phyloP scores from a whole-genome alignment of 1,284 basidiomycete species.

The Malassezia psittaci region DNA sequence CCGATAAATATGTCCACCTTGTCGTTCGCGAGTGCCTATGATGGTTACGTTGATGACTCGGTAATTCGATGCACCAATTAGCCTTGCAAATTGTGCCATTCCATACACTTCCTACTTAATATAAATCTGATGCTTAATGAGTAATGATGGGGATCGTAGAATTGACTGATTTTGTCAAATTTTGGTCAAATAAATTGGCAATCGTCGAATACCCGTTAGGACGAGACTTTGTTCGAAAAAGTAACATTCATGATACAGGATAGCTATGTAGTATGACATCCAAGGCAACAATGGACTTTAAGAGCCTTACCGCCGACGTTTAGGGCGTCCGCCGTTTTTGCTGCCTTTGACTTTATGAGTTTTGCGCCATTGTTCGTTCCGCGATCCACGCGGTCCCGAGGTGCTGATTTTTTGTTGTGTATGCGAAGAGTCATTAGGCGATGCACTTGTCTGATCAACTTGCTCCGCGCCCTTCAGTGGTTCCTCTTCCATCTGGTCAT shows the following conservation, averaged over 20 bases:
- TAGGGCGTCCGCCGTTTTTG: conserved; percentile 32
- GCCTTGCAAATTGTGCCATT: background rate
- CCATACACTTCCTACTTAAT: background rate
- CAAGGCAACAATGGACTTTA: background rate
- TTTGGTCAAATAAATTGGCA: no score
- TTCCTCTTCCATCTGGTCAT: conserved; percentile 48
- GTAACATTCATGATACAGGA: no score
- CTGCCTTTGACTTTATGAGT: conserved; percentile 23
- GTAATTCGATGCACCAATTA: conserved; percentile 27
- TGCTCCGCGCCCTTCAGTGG: conserved; percentile 11
- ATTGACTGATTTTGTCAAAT: no score
- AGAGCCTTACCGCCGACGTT: conserved; percentile 27
- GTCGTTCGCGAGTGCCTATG: conserved; percentile 15
- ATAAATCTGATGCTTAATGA: no score
- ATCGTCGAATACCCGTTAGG: no score
- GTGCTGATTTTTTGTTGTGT: conserved; percentile 28
- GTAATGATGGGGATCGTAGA: no score
- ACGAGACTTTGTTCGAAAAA: no score
- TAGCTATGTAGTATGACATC: no score
- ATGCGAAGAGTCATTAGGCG: conserved; percentile 1
- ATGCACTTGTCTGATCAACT: background rate
- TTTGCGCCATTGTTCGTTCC: conserved; percentile 35
- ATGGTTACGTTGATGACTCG: conserved; percentile 30
- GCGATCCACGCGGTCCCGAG: conserved; percentile 26
- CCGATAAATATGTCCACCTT: background rate